These are phyloP conservation scores for Emmonsia crescens DNA, from an alignment of 2,329 filamentous ascomycete species.

Conservation along the genomic window DNA sequence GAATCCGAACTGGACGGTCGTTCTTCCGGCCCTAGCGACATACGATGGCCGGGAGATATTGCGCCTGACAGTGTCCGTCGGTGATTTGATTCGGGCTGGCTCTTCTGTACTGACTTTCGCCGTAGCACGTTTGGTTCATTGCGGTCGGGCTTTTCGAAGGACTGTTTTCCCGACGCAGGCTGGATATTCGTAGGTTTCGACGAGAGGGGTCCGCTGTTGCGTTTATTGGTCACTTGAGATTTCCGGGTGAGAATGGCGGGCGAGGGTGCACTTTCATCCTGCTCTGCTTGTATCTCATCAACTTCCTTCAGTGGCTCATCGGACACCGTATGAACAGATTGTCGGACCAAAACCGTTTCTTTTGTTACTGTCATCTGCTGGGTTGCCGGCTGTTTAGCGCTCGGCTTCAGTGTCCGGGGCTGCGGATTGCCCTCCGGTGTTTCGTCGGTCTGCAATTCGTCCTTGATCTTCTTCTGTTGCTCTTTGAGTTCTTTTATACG, in stretches of 20 bases:
- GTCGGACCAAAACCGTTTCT: neutral
- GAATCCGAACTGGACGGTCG: constrained; percentile 72
- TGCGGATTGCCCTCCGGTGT: constrained; percentile 14
- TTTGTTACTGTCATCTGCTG: constrained; percentile 2
- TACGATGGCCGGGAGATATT: constrained; percentile 5
- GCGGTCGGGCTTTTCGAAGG: constrained; percentile 15
- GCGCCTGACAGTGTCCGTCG: constrained; percentile 27
- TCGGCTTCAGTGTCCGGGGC: constrained; percentile 13
- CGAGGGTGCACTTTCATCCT: constrained; percentile 58
- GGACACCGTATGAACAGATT: neutral
- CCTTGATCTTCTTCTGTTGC: constrained; percentile 45
- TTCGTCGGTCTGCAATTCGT: constrained; percentile 34
- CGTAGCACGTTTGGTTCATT: constrained; percentile 19
- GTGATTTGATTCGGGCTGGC: constrained; percentile 19
- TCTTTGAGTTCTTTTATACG: constrained; percentile 48
- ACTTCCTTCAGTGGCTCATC: constrained; percentile 14
- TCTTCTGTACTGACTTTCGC: constrained; percentile 21
- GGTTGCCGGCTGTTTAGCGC: constrained; percentile 13
- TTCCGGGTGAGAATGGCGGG: constrained; percentile 55
- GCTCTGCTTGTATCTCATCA: constrained; percentile 20
- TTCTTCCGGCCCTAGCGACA: constrained; percentile 9
- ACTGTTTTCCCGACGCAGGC: constrained; percentile 17
- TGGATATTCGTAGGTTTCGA: constrained; percentile 21
- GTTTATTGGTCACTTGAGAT: constrained; percentile 25
- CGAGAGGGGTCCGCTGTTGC: constrained; percentile 19